A percentile compares a stretch with the other conserved stretches of the same genome.
Evolutionary conservation across 1,284 basidiomycete genomes (phyloP).

Genomic region (Leccinum angustisporum): DNA sequence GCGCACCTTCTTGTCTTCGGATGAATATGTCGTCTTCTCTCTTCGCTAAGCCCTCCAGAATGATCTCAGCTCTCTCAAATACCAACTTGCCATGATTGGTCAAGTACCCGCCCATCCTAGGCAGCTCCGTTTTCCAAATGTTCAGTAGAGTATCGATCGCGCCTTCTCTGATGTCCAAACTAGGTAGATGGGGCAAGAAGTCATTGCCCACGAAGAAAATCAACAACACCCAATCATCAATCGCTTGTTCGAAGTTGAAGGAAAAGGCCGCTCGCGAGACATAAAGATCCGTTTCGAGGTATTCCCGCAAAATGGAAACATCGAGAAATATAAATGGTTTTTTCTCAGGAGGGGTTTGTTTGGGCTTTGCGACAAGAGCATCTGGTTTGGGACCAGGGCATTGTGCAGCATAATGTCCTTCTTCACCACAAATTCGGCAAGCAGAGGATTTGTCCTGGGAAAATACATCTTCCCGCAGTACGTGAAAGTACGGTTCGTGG

Average conservation of each 20-base stretch:
- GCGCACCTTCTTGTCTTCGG: constrained; percentile 86
- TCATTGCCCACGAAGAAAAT: constrained; percentile 99
- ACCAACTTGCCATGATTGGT: constrained; percentile 93
- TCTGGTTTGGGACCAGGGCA: constrained; percentile 80
- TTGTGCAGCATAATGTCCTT: constrained; percentile 92
- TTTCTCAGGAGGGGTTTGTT: constrained; percentile 68
- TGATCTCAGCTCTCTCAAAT: constrained; percentile 85
- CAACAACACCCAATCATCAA: constrained; percentile 99
- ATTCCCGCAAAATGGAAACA: constrained; percentile 93
- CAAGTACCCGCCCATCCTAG: constrained; percentile 95
- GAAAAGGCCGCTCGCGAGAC: constrained; percentile 77
- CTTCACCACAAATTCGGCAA: constrained; percentile 91
- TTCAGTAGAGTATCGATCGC: constrained; percentile 95
- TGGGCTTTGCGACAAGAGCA: constrained; percentile 63
- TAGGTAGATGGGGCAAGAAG: constrained; percentile 97
- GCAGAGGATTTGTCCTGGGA: constrained; percentile 76
- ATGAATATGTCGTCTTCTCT: constrained; percentile 97
- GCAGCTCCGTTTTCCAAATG: constrained; percentile 94
- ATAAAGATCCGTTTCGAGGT: constrained; percentile 94
- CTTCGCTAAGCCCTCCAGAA: constrained; percentile 90
- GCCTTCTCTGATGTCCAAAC: constrained; percentile 97
- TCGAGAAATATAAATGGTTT: constrained; percentile 99
- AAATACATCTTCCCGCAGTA: constrained; percentile 98
- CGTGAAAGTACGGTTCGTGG: constrained; percentile 97
- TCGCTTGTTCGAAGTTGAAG: constrained; percentile 95